Conservation (phyloP, 768 basidiomycete species). For the Lentinula detonsa region DNA sequence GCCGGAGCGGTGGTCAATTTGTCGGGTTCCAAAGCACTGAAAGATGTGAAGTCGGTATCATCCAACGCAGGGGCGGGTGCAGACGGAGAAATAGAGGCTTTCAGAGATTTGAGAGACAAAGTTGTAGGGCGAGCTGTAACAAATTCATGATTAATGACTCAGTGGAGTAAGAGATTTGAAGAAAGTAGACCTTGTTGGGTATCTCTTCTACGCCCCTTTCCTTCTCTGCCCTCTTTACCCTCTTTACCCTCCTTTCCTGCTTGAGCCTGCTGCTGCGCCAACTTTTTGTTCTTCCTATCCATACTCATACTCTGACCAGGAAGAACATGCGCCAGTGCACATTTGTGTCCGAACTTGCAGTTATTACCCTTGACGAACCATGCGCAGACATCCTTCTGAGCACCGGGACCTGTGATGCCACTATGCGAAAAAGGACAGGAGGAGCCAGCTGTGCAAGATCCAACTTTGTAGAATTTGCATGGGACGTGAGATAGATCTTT, state of each 20-base stretch:
- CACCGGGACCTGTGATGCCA: slow-evolving; percentile 59
- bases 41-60: slow-evolving; percentile 69
- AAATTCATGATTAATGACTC: slow-evolving; percentile 8
- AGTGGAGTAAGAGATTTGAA: slow-evolving; percentile 26
- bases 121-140: slow-evolving; percentile 45
- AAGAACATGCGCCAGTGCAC: slow-evolving; percentile 89
- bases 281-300: slow-evolving; percentile 97
- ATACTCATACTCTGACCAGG: slow-evolving; percentile 93
- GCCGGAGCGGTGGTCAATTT: slow-evolving; percentile 42
- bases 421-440: slow-evolving; percentile 94
- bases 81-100: slow-evolving; percentile 68
- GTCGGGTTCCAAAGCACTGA: slow-evolving; percentile 53
- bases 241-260: slow-evolving; percentile 29
- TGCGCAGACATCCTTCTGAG: slow-evolving; percentile 74
- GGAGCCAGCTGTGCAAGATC: slow-evolving; percentile 88
- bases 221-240: slow-evolving; percentile 15
- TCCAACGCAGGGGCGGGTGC: slow-evolving; percentile 75
- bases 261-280: slow-evolving; percentile 64
- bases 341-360: slow-evolving; percentile 66
- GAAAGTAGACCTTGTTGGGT: slow-evolving; percentile 28
- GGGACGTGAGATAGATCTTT: slow-evolving; percentile 95
- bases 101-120: slow-evolving; percentile 65
- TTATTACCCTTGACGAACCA: slow-evolving; percentile 96
- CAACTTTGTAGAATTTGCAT: slow-evolving; percentile 95
- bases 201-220: slow-evolving; percentile 29